Conservation (phyloP, 495 filamentous ascomycete genomes). For the Cenococcum geophilum region DNA sequence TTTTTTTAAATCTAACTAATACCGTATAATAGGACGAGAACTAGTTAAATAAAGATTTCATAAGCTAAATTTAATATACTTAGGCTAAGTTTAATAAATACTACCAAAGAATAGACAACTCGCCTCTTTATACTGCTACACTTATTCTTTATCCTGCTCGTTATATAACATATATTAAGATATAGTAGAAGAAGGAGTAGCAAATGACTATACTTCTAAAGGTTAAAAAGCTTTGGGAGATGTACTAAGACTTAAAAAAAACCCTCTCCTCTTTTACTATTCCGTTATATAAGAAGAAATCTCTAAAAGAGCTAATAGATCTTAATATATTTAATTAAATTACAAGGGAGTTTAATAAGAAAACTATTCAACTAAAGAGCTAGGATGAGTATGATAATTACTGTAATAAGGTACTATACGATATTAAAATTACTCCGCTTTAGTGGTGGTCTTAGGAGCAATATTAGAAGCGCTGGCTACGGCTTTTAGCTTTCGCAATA, state of each 20-base stretch:
- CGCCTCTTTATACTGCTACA: not conserved
- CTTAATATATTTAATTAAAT: not conserved
- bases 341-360: too few relatives aligned
- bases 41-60: too few relatives aligned
- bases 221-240: not conserved
- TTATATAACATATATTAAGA: conserved; percentile 1
- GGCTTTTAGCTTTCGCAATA: not conserved
- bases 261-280: not conserved
- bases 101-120: not conserved
- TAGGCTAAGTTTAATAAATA: conserved; percentile 3
- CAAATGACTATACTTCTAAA: not conserved
- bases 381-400: too few relatives aligned
- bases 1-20: not conserved
- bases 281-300: not conserved
- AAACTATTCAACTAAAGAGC: too few relatives aligned
- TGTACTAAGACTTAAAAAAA: not conserved
- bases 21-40: not conserved
- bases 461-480: not conserved
- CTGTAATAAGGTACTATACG: too few relatives aligned
- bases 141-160: too few relatives aligned
- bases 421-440: too few relatives aligned
- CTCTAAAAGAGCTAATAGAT: not conserved
- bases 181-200: not conserved
- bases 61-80: not conserved
- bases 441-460: too few relatives aligned